Percentiles rank a stretch among this genome's conserved stretches.
Conservation (phyloP, 2,329 filamentous ascomycete genomes). For the Hypoxylon sp. region DNA sequence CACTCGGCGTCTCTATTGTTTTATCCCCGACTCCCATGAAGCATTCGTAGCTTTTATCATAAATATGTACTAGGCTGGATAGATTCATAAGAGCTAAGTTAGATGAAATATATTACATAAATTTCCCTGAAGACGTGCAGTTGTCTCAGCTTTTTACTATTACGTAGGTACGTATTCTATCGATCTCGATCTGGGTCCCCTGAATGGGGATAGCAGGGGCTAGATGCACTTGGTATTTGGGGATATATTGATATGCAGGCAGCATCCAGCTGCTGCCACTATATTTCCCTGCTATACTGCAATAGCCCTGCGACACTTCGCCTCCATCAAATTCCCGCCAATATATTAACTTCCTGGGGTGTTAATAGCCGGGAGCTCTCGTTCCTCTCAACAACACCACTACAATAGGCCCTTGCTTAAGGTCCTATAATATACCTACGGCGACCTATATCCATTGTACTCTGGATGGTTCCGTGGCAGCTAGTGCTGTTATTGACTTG, state of each 20-base stretch:
- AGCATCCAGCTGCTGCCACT: background rate
- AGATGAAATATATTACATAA: background rate
- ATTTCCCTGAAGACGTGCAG: background rate
- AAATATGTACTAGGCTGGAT: too few species aligned
- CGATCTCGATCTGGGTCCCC: background rate
- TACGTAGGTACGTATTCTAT: conserved; percentile 4
- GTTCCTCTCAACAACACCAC: conserved; percentile 10
- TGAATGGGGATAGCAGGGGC: background rate
- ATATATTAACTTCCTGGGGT: conserved; percentile 18
- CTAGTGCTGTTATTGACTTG: background rate
- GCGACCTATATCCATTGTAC: background rate
- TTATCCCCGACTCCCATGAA: background rate
- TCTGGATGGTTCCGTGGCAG: background rate
- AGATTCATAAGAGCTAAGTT: background rate
- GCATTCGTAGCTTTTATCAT: background rate
- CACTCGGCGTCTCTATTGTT: background rate
- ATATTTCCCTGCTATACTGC: conserved; percentile 1
- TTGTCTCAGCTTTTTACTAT: conserved; percentile 2
- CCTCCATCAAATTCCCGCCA: background rate
- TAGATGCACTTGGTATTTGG: background rate
- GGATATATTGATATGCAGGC: conserved; percentile 1
- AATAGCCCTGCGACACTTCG: background rate
- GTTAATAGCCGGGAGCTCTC: conserved; percentile 17
- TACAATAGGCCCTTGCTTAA: background rate
- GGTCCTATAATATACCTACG: background rate